These are phyloP conservation scores for Tylopilus cervinicoccineus DNA, from an alignment of 768 basidiomycete genomes.

Conservation along the genomic window DNA sequence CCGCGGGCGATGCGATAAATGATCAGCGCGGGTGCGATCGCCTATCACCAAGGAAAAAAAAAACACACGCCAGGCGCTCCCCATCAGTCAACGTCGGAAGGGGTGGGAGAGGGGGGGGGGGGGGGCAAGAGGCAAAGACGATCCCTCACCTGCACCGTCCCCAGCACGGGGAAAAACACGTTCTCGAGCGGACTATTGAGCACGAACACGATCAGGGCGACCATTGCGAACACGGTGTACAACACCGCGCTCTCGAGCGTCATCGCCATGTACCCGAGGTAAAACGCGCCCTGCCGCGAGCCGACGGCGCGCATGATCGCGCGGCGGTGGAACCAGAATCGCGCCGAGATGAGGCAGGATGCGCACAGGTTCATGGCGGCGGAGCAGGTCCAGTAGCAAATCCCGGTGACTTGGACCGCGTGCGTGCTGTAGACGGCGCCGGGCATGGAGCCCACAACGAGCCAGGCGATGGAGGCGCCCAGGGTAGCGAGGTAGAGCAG, in stretches of 20 bases:
- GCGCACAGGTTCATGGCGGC: slow-evolving; percentile 14
- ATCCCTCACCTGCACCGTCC: slow-evolving; percentile 20
- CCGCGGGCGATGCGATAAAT: slow-evolving; percentile 20
- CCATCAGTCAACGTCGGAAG: too few species aligned
- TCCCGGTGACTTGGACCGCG: slow-evolving; percentile 13
- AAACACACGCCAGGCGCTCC: too few species aligned
- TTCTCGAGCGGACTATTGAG: slow-evolving; percentile 22
- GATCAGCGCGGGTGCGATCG: slow-evolving; percentile 18
- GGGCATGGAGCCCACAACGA: slow-evolving; percentile 11
- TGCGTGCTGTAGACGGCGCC: slow-evolving; percentile 16
- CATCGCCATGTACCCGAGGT: slow-evolving; percentile 24
- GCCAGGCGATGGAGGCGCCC: slow-evolving; percentile 15
- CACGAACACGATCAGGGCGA: slow-evolving; percentile 12
- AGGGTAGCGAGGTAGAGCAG: slow-evolving; percentile 17
- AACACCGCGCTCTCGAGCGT: slow-evolving; percentile 22
- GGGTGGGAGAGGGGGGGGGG: too few species aligned
- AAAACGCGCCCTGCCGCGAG: slow-evolving; percentile 13
- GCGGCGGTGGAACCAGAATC: slow-evolving; percentile 19
- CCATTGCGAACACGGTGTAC: slow-evolving; percentile 12
- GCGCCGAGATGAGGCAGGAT: slow-evolving; percentile 11
- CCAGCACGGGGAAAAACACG: slow-evolving; percentile 22
- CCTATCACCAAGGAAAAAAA: background rate
- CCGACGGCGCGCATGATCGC: slow-evolving; percentile 10
- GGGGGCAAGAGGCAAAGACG: too few species aligned
- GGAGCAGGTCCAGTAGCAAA: slow-evolving; percentile 15